Evolutionary conservation across 768 basidiomycete species (phyloP), one percentile per base, ranked within the genome.

Genomic region (Boletus insuetus): DNA sequence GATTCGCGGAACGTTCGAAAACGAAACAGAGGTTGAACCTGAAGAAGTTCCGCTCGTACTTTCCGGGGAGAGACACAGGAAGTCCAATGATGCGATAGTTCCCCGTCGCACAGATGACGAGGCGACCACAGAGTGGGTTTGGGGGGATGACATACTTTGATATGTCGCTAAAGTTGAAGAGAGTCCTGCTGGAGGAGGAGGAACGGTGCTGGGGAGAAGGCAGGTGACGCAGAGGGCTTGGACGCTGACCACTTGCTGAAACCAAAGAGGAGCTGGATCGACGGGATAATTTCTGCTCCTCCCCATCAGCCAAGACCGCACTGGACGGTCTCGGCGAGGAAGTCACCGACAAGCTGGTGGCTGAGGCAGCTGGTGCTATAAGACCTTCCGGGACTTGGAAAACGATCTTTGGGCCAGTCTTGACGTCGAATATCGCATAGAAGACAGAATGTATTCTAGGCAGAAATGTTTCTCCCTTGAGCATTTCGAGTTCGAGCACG

Each of bases 1-100:
- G 75, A 69, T 97, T 94, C 12, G 93, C 93, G 24, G 82, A 82
- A 43, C 91, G 84, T 45, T 94, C 89, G 70, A 99, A 99, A 4
- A 98, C 96, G 70, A 98, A 97, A 71, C 95, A 98, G 26, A 98
- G 74, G 68, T 98, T 98, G 74, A 91, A 98, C 59, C 88, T 81
- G 71, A 97, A 95, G 69, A 89, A 92, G 65, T 94, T 89, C 26
- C 96, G 81, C 53, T 83, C 78, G 67, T 98, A 97, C 59, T 78
- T 82, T 46, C 84, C 89, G 48, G 79, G 77, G 49, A 94, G 76
- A 58, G 88, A 82, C 43, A 92, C 86, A 3, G 97, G 97, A 65
- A 95, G 94, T 2, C 96, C 96, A 46, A 97, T 87, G 52, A 99
- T 85, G 55, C 94, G 86, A 69, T 92, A 87, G 34, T 80, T 83